Percentiles rank a stretch among this genome's conserved stretches.
Evolutionary conservation across 805 yeast species (phyloP).

Genomic region (Priceomyces medius): DNA sequence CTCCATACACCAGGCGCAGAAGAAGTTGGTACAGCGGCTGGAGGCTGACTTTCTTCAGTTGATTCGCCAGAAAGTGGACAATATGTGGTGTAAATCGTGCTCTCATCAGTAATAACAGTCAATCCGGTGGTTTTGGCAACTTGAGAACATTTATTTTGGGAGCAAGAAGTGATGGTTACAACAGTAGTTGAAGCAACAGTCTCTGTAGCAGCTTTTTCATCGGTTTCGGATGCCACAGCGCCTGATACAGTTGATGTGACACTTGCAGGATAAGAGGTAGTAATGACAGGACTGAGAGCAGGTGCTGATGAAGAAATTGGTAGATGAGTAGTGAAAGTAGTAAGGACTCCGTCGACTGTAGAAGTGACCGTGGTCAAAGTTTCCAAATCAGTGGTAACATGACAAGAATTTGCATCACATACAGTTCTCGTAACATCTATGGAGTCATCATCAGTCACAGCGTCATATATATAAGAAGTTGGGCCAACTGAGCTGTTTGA

Average conservation of each 20-base stretch:
- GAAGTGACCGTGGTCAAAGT: conserved; percentile 34
- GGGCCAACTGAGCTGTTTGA: conserved; percentile 5
- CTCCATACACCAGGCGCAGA: conserved; percentile 1
- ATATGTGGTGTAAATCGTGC: conserved; percentile 8
- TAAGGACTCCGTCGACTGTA: conserved; percentile 38
- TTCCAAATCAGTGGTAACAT: conserved; percentile 33
- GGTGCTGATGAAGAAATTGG: conserved; percentile 17
- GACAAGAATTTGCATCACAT: conserved; percentile 32
- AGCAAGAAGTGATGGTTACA: conserved; percentile 39
- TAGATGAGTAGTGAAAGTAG: conserved; percentile 34
- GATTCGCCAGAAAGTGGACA: conserved; percentile 10
- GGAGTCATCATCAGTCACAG: conserved; percentile 20
- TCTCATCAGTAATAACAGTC: conserved; percentile 14
- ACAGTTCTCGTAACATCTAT: conserved; percentile 27
- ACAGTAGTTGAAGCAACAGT: conserved; percentile 23
- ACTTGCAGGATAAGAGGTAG: conserved; percentile 14
- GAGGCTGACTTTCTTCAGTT: conserved; percentile 6
- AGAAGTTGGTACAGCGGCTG: conserved; percentile 10
- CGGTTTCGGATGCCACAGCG: neutral
- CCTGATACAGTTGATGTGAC: conserved; percentile 5
- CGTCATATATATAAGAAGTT: conserved; percentile 21
- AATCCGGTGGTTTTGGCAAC: conserved; percentile 35
- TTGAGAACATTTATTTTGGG: conserved; percentile 27
- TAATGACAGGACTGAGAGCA: conserved; percentile 10
- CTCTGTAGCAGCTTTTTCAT: conserved; percentile 14